These are phyloP conservation scores for Licmophora abbreviata DNA, from an alignment of 108 stramenopile genomes.

Conservation along the genomic window DNA sequence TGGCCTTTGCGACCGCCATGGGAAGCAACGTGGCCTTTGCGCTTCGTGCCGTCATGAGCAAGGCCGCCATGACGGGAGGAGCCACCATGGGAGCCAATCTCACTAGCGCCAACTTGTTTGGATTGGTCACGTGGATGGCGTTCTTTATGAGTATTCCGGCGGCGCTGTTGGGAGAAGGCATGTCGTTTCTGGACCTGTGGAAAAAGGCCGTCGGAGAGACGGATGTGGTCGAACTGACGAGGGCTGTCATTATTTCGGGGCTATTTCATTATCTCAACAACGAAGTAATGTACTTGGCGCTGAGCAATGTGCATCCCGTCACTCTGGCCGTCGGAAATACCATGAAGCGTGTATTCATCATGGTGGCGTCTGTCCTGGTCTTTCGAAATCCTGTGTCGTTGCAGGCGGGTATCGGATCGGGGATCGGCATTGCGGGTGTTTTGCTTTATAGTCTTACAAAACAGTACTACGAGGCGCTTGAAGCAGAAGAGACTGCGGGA, in stretches of 20 bases:
- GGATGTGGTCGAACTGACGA: constrained; percentile 31
- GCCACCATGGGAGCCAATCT: constrained; percentile 50
- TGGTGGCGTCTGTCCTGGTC: constrained; percentile 89
- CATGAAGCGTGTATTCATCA: constrained; percentile 94
- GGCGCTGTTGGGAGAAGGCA: constrained; percentile 56
- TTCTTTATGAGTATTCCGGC: constrained; percentile 73
- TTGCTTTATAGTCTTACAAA: constrained; percentile 74
- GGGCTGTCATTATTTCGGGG: constrained; percentile 65
- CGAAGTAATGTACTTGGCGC: constrained; percentile 93
- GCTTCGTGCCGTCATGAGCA: constrained; percentile 81
- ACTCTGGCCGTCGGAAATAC: constrained; percentile 95
- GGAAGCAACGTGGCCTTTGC: constrained; percentile 87
- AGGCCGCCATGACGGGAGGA: constrained; percentile 58
- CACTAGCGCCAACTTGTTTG: constrained; percentile 86
- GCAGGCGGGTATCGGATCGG: constrained; percentile 69
- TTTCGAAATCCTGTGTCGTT: constrained; percentile 81
- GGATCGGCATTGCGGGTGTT: constrained; percentile 75
- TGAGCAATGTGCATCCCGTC: constrained; percentile 86
- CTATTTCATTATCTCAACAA: constrained; percentile 93
- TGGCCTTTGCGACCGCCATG: constrained; percentile 89
- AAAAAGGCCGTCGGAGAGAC: constrained; percentile 13
- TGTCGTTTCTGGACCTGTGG: constrained; percentile 41
- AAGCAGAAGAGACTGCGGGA: neutral
- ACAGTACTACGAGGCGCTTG: constrained; percentile 48
- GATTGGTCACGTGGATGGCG: constrained; percentile 74